Conservation (phyloP, 2,329 filamentous ascomycete species). For the Pseudogymnoascus pannorum region DNA sequence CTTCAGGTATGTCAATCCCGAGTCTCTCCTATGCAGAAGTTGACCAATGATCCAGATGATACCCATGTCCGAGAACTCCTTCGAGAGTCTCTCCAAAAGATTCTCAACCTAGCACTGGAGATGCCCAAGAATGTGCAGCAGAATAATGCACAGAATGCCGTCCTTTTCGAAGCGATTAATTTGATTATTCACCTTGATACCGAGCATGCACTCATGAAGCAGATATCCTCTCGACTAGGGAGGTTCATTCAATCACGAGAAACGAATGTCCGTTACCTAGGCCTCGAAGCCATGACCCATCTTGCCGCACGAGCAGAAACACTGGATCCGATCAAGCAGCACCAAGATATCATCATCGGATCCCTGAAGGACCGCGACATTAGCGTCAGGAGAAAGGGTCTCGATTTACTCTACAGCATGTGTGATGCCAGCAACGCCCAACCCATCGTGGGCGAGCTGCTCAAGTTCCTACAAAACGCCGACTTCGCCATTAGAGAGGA, state of each 20-base stretch:
- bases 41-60: constrained; percentile 55
- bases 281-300: constrained; percentile 96
- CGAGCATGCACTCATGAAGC: constrained; percentile 89
- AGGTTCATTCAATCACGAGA: constrained; percentile 96
- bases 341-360: constrained; percentile 91
- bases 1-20: constrained; percentile 59
- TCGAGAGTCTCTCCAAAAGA: constrained; percentile 81
- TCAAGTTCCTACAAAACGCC: constrained; percentile 91
- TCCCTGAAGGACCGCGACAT: constrained; percentile 94
- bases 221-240: constrained; percentile 83
- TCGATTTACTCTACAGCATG: constrained; percentile 98
- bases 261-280: constrained; percentile 94
- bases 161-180: constrained; percentile 97
- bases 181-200: constrained; percentile 96
- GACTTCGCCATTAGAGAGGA: constrained; percentile 98
- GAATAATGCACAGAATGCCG: constrained; percentile 97
- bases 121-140: constrained; percentile 98
- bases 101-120: constrained; percentile 85
- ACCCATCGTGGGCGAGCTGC: constrained; percentile 84
- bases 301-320: constrained; percentile 89
- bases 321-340: constrained; percentile 93
- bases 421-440: constrained; percentile 93
- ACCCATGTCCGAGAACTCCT: constrained; percentile 87
- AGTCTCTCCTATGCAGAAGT: not conserved
- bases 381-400: constrained; percentile 88